Evolutionary conservation across 1,284 basidiomycete species (phyloP), one percentile per base, ranked within the genome.

Genomic region (Ceratobasidium sp.): DNA sequence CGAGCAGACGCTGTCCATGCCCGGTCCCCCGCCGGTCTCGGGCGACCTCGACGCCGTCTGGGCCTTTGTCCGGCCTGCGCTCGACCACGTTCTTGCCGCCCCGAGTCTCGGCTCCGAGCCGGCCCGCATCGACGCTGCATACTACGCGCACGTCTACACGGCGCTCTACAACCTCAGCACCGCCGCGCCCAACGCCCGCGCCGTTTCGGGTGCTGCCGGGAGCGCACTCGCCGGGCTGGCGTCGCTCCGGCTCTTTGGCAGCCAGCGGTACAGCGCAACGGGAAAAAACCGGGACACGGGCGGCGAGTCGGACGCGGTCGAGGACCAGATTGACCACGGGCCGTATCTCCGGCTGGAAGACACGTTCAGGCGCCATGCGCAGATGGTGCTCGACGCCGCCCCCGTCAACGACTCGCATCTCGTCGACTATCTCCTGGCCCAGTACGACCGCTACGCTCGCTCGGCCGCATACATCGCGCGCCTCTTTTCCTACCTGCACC

Each of bases 401-500:
- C 64, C 64, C 8, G 64, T 43, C 48, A 68, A 68, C 37, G 64
- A 68, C 64, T 54, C 64, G 5, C 64, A 54, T 31, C 51, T 68
- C 19, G 16, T 68, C 8, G 64, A 68, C 31, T 68, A 68, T 43
- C 49, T 68, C 5, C 64, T 68, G 4, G 51, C 64, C 3, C 64
- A 54, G 4, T 68, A 53, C 31, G 49, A 68, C 9, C 64, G 64
- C 8, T 77, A 76, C 59, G 58, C 53, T 22, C 61, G 75, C 29
- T 72, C 71, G 14, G 75, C 74, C 5, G 72, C 75, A 37, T 66
- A 74, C 43, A 76, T 77, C 49, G 66, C 76, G 43, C 75, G 76
- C 29, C 58, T 76, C 41, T 77, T 77, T 51, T 76, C 76, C 29
- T 77, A 77, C 58, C 75, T 77, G 19, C 76, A 77, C 46, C 76